Evolutionary conservation across 2,329 filamentous ascomycete genomes (phyloP).

Genomic region (Sporothrix protearum): DNA sequence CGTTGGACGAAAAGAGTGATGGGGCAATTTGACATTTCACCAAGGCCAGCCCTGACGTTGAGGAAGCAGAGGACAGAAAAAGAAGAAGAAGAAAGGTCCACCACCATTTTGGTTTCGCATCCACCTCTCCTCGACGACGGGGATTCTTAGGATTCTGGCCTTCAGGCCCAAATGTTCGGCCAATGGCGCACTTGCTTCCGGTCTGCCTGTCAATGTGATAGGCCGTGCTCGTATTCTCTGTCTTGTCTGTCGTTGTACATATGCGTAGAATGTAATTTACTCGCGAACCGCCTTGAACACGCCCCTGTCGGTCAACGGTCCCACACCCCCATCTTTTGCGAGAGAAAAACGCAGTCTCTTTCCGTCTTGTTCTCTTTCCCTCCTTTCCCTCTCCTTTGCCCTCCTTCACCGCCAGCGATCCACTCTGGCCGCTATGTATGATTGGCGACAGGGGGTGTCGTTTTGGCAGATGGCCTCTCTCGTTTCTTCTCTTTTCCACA

Average conservation of each 20-base stretch:
- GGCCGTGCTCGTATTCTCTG: not conserved
- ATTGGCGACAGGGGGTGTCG: conserved; percentile 16
- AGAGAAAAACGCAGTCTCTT: not conserved
- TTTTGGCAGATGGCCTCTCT: not conserved
- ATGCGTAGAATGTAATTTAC: no score
- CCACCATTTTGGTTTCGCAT: not conserved
- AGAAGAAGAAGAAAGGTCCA: not conserved
- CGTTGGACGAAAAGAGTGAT: not conserved
- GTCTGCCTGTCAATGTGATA: not conserved
- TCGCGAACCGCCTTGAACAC: not conserved
- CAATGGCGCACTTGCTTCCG: conserved; percentile 6
- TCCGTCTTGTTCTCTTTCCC: not conserved
- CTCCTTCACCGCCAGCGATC: not conserved
- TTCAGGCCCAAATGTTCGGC: not conserved
- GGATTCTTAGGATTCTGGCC: not conserved
- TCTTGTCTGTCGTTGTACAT: not conserved
- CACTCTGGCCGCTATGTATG: conserved; percentile 18
- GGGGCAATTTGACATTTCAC: no score
- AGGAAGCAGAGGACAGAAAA: not conserved
- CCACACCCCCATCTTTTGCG: not conserved
- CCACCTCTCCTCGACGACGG: not conserved
- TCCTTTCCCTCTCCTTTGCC: no score
- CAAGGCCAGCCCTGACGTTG: not conserved
- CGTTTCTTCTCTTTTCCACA: no score
- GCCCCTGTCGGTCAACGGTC: conserved; percentile 4